phyloP scores from a whole-genome alignment of 352 stramenopile species.

The Blastocystis sp. region DNA sequence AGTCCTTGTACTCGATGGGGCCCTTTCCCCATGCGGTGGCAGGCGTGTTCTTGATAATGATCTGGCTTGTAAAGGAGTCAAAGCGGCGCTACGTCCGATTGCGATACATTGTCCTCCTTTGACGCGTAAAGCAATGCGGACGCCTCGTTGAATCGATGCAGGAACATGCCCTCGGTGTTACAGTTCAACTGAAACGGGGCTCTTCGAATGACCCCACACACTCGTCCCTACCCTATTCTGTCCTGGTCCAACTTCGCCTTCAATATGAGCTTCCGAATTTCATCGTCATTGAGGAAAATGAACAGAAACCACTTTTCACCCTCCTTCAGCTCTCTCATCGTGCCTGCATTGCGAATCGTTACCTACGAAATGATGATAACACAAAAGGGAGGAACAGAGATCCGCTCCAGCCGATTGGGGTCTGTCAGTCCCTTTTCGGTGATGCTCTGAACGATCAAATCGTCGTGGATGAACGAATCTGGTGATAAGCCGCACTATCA shows the following conservation, averaged over 20 bases:
- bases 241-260: slow-evolving; percentile 26
- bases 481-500: neutral
- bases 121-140: slow-evolving; percentile 17
- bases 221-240: neutral
- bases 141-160: neutral
- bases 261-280: slow-evolving; percentile 38
- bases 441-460: slow-evolving; percentile 41
- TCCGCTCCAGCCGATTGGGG: neutral
- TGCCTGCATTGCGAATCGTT: neutral
- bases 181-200: slow-evolving; percentile 16
- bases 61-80: neutral
- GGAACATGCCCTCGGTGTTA: slow-evolving; percentile 12
- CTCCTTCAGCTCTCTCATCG: neutral
- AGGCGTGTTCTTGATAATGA: neutral
- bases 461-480: slow-evolving; percentile 52
- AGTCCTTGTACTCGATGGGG: neutral
- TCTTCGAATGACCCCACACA: neutral
- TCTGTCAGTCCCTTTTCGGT: neutral
- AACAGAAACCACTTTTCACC: slow-evolving; percentile 49
- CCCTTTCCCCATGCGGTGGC: slow-evolving; percentile 4
- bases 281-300: slow-evolving; percentile 15
- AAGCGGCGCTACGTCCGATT: slow-evolving; percentile 1
- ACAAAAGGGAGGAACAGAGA: slow-evolving; percentile 23
- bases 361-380: slow-evolving; percentile 6
- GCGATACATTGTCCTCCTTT: neutral